Conservation (phyloP, 176 grass and related monocot species). For the Triticum turgidum region DNA sequence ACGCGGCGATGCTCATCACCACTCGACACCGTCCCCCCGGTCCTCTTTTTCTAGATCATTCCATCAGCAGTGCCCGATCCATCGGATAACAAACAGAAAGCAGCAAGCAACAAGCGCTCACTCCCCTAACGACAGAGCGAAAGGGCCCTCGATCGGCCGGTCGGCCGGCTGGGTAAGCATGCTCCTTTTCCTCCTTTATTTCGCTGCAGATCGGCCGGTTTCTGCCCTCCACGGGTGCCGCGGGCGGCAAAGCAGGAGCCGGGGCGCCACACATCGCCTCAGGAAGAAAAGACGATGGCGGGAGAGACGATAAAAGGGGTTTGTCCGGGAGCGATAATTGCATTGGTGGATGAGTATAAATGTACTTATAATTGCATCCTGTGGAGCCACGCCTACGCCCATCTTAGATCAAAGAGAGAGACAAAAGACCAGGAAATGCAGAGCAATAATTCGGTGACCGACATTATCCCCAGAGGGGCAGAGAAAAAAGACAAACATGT, state of each 20-base stretch:
- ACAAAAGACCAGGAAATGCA: background rate
- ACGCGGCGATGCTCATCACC: background rate
- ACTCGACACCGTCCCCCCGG: background rate
- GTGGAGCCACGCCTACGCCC: background rate
- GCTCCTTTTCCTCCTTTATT: constrained; percentile 9
- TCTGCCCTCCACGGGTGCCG: constrained; percentile 43
- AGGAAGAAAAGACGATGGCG: background rate
- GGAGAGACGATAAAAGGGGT: background rate
- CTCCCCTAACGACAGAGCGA: constrained; percentile 17
- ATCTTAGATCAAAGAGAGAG: background rate
- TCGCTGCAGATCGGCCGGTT: constrained; percentile 11
- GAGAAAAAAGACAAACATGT: background rate
- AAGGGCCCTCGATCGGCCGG: background rate
- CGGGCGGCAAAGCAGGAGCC: constrained; percentile 33
- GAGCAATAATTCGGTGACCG: background rate
- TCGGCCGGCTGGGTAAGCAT: background rate
- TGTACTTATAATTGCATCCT: background rate
- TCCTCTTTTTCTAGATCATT: constrained; percentile 42
- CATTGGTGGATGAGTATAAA: background rate
- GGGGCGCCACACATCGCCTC: background rate
- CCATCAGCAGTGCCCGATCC: constrained; percentile 8
- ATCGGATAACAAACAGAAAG: constrained; percentile 34
- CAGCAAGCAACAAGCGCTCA: background rate
- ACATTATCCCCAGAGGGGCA: background rate
- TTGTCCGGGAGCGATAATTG: constrained; percentile 32